phyloP scores from a whole-genome alignment of 2,329 filamentous ascomycete species.

The Neofusicoccum sp. region DNA sequence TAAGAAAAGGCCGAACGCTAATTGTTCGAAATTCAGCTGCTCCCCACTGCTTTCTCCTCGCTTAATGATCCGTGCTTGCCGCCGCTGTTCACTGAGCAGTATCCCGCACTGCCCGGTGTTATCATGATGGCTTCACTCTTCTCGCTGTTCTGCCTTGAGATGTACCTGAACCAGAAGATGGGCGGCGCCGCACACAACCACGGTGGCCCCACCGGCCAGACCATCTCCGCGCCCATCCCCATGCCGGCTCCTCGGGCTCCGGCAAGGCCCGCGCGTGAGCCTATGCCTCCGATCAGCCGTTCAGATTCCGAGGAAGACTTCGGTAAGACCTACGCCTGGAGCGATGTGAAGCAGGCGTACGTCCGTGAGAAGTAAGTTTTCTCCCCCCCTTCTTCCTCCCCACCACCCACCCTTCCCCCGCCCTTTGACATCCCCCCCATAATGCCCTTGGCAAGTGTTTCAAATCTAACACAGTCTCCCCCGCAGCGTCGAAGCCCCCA shows the following conservation, averaged over 20 bases:
- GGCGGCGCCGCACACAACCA: conserved; percentile 54
- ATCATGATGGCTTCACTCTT: conserved; percentile 66
- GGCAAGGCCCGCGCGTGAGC: neutral
- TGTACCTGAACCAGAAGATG: conserved; percentile 60
- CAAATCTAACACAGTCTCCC: conserved; percentile 23
- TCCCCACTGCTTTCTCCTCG: conserved; percentile 58
- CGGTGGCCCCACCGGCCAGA: conserved; percentile 53
- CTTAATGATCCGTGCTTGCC: conserved; percentile 53
- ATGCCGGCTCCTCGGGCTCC: neutral
- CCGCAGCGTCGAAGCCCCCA: conserved; percentile 32
- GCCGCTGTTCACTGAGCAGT: conserved; percentile 58
- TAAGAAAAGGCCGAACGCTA: neutral
- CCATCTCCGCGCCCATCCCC: conserved; percentile 20
- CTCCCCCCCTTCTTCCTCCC: neutral
- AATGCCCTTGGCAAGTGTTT: neutral
- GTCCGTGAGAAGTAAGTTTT: conserved; percentile 27
- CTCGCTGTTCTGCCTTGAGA: conserved; percentile 60
- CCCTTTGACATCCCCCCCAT: too few species aligned
- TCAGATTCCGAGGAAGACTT: conserved; percentile 31
- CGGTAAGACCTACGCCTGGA: conserved; percentile 35
- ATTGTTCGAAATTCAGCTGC: conserved; percentile 37
- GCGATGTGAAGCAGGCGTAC: conserved; percentile 34
- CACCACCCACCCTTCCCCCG: too few species aligned
- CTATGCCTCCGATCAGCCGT: conserved; percentile 3
- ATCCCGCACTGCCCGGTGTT: conserved; percentile 61